phyloP scores from a whole-genome alignment of 345 rosid species.

The Eucalyptus paniculata region DNA sequence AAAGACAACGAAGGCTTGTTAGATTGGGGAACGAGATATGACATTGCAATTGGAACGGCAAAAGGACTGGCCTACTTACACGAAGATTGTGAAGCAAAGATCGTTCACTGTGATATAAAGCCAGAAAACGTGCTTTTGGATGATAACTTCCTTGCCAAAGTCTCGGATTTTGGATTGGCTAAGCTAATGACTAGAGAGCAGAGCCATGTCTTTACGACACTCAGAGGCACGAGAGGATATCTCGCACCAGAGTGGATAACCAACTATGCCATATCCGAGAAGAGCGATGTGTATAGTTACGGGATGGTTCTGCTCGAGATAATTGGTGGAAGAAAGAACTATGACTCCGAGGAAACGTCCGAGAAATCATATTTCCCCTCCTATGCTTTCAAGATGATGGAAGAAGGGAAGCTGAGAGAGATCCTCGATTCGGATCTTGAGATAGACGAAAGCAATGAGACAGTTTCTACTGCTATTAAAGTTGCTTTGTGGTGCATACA shows the following conservation, averaged over 20 bases:
- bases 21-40: slow-evolving; percentile 72
- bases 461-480: slow-evolving; percentile 39
- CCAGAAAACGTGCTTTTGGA: slow-evolving; percentile 90
- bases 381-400: slow-evolving; percentile 82
- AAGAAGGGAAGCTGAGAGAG: slow-evolving; percentile 64
- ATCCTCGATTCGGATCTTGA: slow-evolving; percentile 51
- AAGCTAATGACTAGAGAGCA: slow-evolving; percentile 91
- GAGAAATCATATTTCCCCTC: slow-evolving; percentile 87
- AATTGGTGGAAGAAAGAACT: slow-evolving; percentile 84
- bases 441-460: slow-evolving; percentile 26
- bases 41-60: slow-evolving; percentile 73
- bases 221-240: slow-evolving; percentile 91
- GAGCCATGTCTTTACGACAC: slow-evolving; percentile 83
- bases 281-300: slow-evolving; percentile 86
- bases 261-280: slow-evolving; percentile 87
- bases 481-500: slow-evolving; percentile 94
- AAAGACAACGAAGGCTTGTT: slow-evolving; percentile 26
- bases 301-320: slow-evolving; percentile 87
- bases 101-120: slow-evolving; percentile 86
- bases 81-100: slow-evolving; percentile 74
- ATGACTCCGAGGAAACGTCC: slow-evolving; percentile 33
- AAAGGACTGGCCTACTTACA: slow-evolving; percentile 93
- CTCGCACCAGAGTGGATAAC: slow-evolving; percentile 97
- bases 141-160: slow-evolving; percentile 68
- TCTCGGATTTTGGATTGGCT: slow-evolving; percentile 90